Base-by-base conservation (phyloP, 805 yeast species). In the Clavispora fructus region DNA sequence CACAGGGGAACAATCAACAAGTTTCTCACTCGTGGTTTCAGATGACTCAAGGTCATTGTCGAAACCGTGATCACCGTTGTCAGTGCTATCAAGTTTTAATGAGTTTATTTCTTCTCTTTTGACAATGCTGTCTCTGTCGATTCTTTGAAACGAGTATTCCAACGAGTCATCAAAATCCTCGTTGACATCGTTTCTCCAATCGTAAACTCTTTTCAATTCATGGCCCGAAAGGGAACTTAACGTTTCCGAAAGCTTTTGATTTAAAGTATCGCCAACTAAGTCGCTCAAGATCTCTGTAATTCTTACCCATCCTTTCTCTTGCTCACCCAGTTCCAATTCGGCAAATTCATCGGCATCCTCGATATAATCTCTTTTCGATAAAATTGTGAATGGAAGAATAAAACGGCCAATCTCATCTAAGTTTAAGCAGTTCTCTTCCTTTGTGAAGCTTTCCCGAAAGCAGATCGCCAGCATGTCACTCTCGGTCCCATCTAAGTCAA, bases 1-100 rank as follows among this genome's bases (percentile, higher is more conserved):
- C 10, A 78, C 69, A 4, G 71, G 71, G 26, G 68, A 74, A 60
- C 82, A 78, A 26, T 64, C 64, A 23, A 33, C 9, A 9, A 16
- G 5, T 1, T 16, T 11, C 16, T 33, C 37, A 6, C 12, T 29
- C 3, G 13, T 4, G 10, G 8, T 7, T n/a, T n/a, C 4, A 6
- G 35, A n/a, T n/a, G 10, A 7, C 12, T 31, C 35, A 4, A 2
- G 10, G 10, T 31, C 17, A 31, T 31, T 10, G 8, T 33, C 17
- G 35, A 7, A 7, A 7, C 14, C 35, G 16, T 31, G 17, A 29
- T 31, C n/a, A 7, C 9, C 13, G 25, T 8, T 7, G 5, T 33
- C 23, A 5, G 37, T 8, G 7, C 25, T 17, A 55, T 33, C 25
- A 17, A 16, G 23, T 2, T 11, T 6, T 5, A 17, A 16, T 6